phyloP scores from a whole-genome alignment of 75 land plant species.

The Cunninghamia lanceolata region DNA sequence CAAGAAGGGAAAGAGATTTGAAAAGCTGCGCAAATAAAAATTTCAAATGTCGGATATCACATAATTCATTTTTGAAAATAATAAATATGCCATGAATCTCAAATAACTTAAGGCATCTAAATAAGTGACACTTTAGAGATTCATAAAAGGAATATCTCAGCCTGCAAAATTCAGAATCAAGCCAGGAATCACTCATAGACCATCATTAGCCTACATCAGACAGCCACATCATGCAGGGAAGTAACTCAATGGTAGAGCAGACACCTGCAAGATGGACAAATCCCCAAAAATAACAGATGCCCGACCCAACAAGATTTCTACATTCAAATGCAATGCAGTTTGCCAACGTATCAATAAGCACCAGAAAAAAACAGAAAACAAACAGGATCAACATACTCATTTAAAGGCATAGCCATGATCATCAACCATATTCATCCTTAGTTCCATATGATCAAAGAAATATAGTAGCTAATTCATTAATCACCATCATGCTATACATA shows the following conservation, averaged over 20 bases:
- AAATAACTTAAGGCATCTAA: neutral
- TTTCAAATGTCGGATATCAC: neutral
- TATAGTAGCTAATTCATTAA: neutral
- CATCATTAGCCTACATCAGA: neutral
- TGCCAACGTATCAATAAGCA: neutral
- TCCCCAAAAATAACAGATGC: neutral
- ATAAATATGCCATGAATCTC: neutral
- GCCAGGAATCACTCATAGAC: neutral
- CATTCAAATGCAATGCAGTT: neutral
- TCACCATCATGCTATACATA: neutral
- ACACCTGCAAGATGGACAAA: slow-evolving; percentile 1
- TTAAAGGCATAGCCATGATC: neutral
- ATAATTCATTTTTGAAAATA: neutral
- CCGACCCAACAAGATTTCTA: neutral
- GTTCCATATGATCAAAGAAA: neutral
- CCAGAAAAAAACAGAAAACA: neutral
- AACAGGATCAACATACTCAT: slow-evolving; percentile 1
- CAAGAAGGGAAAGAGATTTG: neutral
- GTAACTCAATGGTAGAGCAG: neutral
- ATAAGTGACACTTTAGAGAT: neutral
- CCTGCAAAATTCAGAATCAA: slow-evolving; percentile 4
- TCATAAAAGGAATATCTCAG: neutral
- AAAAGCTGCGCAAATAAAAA: neutral
- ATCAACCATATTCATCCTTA: neutral
- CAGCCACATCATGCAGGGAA: neutral